A percentile compares a stretch with the other conserved stretches of the same genome.
Conservation (phyloP, 2,329 filamentous ascomycete genomes). For the Didymella pinodella region DNA sequence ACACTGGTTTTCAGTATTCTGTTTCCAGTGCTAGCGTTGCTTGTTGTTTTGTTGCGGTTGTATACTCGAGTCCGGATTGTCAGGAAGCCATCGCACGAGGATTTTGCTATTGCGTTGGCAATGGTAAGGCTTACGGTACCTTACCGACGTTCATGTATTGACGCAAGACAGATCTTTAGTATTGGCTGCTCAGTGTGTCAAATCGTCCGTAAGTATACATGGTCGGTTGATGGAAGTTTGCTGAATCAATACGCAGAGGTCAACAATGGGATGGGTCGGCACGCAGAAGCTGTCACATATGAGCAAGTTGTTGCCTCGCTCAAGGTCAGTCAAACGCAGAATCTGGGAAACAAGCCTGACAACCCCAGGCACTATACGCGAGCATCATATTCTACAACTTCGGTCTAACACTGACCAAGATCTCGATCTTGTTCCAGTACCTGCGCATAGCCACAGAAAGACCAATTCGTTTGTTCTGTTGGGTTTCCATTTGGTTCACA, state of each 20-base stretch:
- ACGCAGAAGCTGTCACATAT: not conserved
- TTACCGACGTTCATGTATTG: not conserved
- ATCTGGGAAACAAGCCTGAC: not conserved
- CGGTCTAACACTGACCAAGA: not conserved
- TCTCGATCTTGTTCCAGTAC: not conserved
- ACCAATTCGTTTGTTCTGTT: not conserved
- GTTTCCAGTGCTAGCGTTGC: not conserved
- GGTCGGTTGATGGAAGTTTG: not conserved
- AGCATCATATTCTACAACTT: not conserved
- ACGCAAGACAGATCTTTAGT: not conserved
- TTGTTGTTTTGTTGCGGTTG: not conserved
- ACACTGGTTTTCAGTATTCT: not conserved
- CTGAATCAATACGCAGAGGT: not conserved
- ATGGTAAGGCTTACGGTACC: not conserved
- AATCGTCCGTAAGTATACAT: not conserved
- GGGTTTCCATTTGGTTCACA: not conserved
- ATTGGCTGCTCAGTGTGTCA: not conserved
- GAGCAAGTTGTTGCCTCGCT: not conserved
- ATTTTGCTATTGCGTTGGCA: not conserved
- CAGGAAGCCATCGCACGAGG: not conserved
- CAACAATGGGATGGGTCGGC: not conserved
- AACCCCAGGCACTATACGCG: not conserved
- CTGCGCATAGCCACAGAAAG: not conserved
- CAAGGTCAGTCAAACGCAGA: not conserved
- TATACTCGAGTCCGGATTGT: not conserved